Conservation (phyloP, 805 yeast species). For the Cyberlindnera mycetangii region DNA sequence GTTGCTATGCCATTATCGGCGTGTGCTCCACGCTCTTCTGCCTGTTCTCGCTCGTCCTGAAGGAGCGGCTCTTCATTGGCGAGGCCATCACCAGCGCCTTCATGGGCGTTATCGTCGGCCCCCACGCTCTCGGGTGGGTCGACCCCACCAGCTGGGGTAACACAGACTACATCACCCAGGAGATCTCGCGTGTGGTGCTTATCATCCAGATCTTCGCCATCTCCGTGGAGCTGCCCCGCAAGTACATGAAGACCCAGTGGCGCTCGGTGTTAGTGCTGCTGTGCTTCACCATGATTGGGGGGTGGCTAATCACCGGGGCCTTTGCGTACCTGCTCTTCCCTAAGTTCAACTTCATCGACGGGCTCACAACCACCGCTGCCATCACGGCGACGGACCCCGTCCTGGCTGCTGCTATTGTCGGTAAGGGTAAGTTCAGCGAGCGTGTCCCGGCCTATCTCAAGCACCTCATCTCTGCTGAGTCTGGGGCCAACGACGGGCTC, state of each 20-base stretch:
- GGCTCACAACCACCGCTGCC: conserved; percentile 76
- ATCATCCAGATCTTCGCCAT: conserved; percentile 90
- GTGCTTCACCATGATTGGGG: conserved; percentile 84
- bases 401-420: conserved; percentile 91
- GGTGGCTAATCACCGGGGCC: conserved; percentile 80
- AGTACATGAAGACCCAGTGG: conserved; percentile 84
- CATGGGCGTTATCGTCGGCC: conserved; percentile 84
- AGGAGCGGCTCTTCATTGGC: conserved; percentile 81
- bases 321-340: conserved; percentile 79
- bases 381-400: conserved; percentile 95
- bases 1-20: conserved; percentile 83
- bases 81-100: conserved; percentile 87
- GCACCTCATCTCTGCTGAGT: conserved; percentile 76
- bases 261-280: conserved; percentile 66
- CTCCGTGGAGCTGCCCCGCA: conserved; percentile 87
- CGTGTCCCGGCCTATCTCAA: conserved; percentile 89
- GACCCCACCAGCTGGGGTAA: conserved; percentile 83
- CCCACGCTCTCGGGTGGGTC: conserved; percentile 81
- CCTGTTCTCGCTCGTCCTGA: conserved; percentile 72
- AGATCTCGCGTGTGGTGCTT: conserved; percentile 75
- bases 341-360: conserved; percentile 64
- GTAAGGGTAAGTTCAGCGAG: conserved; percentile 87
- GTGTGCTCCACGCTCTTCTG: conserved; percentile 79
- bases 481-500: conserved; percentile 93
- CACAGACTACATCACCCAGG: conserved; percentile 75